Base-by-base conservation (phyloP, 108 stramenopile genomes). In the Seminavis robusta region DNA sequence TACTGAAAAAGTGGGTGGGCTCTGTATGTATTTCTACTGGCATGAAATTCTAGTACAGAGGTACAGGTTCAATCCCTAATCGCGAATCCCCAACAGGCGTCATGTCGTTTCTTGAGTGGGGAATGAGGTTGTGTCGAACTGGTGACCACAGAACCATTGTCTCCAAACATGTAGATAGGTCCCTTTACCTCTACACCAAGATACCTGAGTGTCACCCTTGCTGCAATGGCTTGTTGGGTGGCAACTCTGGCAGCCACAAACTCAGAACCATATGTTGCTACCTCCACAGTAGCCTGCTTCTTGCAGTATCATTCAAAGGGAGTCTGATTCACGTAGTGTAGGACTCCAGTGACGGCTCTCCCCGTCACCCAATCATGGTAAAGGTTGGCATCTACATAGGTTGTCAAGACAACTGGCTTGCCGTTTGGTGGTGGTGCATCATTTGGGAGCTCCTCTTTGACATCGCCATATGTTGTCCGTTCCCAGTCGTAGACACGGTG, bases 231-330 rank as follows among this genome's bases (percentile, higher is more conserved):
- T 26, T 47, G 34, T 19, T 81, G 72, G 0, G 65, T 47, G 4
- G 61, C 52, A 21, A 33, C 59, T 20, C 43, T 4, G 3, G 49
- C 33, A 4, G 54, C 63, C 19, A 5, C 16, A 27, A 67, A 53
- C 26, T 67, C 66, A n/a, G 49, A 54, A 24, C 74, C 74, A 61
- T 65, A 69, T 11, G 75, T 76, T 28, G 69, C 45, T 7, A 71
- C 59, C 41, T 77, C 71, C 10, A 71, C 71, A 1, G 63, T 70
- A 4, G 27, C 9, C 43, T 77, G 76, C 23, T 47, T 31, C 48
- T 77, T 69, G 26, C 40, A 61, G 33, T 46, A 67, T 58, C 63
- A 70, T n/a, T 47, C 42, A 19, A 69, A 40, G 7, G 68, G 68
- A 1, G 64, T 59, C 30, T 43, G 28, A 49, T 76, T 76, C 32